Conservation (phyloP, 2,329 filamentous ascomycete species). For the Aspergillus quadricinctus region DNA sequence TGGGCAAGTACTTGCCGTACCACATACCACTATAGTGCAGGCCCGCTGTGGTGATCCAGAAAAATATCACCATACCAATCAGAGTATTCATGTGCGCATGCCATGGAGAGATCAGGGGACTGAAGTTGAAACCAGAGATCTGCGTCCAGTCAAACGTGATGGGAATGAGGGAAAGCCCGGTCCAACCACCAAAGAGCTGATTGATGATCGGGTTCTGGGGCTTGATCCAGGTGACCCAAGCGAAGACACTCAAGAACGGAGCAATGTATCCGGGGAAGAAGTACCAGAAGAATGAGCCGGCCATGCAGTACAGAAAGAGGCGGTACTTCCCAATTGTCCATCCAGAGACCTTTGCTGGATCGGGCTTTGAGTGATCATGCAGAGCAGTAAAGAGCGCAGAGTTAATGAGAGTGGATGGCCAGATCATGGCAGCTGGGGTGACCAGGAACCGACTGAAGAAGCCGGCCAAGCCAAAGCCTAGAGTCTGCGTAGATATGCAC, state of each 20-base stretch:
- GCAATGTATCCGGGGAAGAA: constrained; percentile 67
- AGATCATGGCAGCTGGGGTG: constrained; percentile 63
- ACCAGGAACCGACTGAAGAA: constrained; percentile 61
- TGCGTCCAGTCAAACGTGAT: constrained; percentile 76
- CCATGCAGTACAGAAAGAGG: constrained; percentile 59
- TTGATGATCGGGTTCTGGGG: constrained; percentile 66
- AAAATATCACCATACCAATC: constrained; percentile 63
- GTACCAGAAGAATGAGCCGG: constrained; percentile 60
- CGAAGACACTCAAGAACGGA: constrained; percentile 66
- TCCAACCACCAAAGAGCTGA: constrained; percentile 67
- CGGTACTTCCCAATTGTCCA: constrained; percentile 63
- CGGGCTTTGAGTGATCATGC: constrained; percentile 58
- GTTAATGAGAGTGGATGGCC: constrained; percentile 64
- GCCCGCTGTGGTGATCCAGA: constrained; percentile 54
- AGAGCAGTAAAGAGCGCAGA: constrained; percentile 68
- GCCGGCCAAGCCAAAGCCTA: constrained; percentile 66
- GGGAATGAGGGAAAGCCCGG: constrained; percentile 63
- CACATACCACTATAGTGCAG: constrained; percentile 64
- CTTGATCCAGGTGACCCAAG: constrained; percentile 67
- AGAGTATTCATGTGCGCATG: constrained; percentile 70
- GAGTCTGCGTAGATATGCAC: constrained; percentile 63
- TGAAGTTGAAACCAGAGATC: constrained; percentile 63
- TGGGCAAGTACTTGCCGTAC: constrained; percentile 62
- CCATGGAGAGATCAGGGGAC: constrained; percentile 67
- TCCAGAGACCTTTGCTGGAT: constrained; percentile 56